A percentile compares a stretch with the other conserved stretches of the same genome.
phyloP scores from a whole-genome alignment of 345 rosid species.

The Dipteronia dyeriana region DNA sequence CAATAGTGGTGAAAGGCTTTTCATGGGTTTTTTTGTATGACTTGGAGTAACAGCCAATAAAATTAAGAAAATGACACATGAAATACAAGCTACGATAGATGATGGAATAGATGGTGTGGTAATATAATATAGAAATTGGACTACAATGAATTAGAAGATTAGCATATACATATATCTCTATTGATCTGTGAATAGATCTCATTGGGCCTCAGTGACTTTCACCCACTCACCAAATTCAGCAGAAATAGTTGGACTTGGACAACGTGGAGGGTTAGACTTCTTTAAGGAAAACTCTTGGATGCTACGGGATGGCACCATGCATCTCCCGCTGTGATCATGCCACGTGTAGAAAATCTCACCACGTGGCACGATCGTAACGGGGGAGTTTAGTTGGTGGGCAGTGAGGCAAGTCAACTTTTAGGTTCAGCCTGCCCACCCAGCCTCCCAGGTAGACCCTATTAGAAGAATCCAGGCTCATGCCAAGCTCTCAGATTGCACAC shows the following conservation, averaged over 20 bases:
- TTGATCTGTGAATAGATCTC: neutral
- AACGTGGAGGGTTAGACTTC: neutral
- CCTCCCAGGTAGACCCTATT: constrained; percentile 8
- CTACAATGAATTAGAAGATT: neutral
- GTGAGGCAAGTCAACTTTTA: neutral
- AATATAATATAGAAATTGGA: neutral
- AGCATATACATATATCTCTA: too few species aligned
- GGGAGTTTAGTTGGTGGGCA: neutral
- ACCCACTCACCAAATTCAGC: neutral
- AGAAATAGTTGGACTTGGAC: neutral
- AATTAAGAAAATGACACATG: too few species aligned
- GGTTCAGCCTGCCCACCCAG: neutral
- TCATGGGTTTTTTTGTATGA: too few species aligned
- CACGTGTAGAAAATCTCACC: too few species aligned
- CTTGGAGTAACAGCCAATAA: too few species aligned
- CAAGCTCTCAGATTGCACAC: too few species aligned
- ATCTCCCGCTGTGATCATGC: too few species aligned
- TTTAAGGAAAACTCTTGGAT: too few species aligned
- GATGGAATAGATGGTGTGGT: neutral
- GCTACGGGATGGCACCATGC: too few species aligned
- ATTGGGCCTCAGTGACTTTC: neutral
- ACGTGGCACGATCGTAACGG: too few species aligned
- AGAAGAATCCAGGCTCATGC: neutral
- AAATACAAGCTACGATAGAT: too few species aligned
- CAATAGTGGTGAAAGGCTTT: neutral